A percentile compares a stretch with the other conserved stretches of the same genome.
These are phyloP conservation scores for Davidsoniella virescens DNA, from an alignment of 2,329 filamentous ascomycete genomes.

Conservation along the genomic window DNA sequence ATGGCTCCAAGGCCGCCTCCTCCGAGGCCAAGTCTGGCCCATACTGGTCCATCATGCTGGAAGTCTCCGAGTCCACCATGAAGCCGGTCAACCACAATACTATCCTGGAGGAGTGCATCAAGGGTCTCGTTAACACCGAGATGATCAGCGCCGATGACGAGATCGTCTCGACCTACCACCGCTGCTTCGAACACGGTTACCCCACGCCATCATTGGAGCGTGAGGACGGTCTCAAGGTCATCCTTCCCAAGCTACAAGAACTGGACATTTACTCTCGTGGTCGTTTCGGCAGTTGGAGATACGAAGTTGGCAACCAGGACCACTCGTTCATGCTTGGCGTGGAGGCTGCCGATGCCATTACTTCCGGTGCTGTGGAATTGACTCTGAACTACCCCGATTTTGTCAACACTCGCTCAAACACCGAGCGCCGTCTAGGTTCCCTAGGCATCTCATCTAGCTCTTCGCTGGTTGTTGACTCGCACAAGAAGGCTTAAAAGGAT, in stretches of 20 bases:
- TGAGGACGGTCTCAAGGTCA: conserved; percentile 81
- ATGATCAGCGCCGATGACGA: conserved; percentile 86
- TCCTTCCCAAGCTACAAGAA: conserved; percentile 81
- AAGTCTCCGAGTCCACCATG: conserved; percentile 88
- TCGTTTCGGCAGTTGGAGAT: conserved; percentile 94
- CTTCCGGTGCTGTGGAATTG: conserved; percentile 76
- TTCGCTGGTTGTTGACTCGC: conserved; percentile 1
- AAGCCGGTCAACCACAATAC: conserved; percentile 84
- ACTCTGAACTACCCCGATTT: conserved; percentile 96
- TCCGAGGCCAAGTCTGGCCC: conserved; percentile 67
- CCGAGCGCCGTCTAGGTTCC: conserved; percentile 37
- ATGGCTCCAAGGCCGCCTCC: conserved; percentile 66
- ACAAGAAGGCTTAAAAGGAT: conserved; percentile 5
- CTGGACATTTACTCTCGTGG: conserved; percentile 90
- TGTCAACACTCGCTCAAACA: conserved; percentile 64
- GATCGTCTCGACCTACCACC: conserved; percentile 96
- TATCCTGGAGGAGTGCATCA: conserved; percentile 78
- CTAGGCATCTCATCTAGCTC: conserved; percentile 5
- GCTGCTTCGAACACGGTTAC: conserved; percentile 95
- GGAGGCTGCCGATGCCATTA: conserved; percentile 79
- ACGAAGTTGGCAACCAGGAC: conserved; percentile 94
- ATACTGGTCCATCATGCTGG: conserved; percentile 99
- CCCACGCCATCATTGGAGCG: conserved; percentile 89
- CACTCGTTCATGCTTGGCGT: conserved; percentile 96
- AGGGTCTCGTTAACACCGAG: conserved; percentile 93